Base-by-base conservation (phyloP, 1,284 basidiomycete genomes). In the Bondarzewia mesenterica region DNA sequence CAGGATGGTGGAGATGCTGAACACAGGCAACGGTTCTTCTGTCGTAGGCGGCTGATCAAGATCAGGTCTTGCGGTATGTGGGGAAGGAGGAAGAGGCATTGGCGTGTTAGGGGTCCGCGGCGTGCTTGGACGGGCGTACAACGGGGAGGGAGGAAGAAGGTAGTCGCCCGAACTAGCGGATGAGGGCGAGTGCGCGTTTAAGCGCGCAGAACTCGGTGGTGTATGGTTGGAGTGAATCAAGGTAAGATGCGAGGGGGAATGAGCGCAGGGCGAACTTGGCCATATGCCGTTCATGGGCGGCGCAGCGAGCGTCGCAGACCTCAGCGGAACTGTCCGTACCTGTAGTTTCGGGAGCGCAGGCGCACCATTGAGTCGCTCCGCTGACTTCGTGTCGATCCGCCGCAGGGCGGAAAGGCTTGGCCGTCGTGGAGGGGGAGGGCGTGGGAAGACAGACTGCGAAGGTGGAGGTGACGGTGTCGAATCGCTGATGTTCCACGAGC, bases 1-100 rank as follows among this genome's bases (percentile, higher is more conserved):
- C 1, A 98, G 72, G 53, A 98, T 96, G 10, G 84, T 89, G 12
- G 90, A 93, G 20, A 94, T 78, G 18, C 75, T 70, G 60, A 95
- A 94, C 2, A 69, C 64, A 5, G 80, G 78, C 53, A 78, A 71
- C 20, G 77, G 14, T 2, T 22, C 21, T 53, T 77, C 78, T 0
- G 75, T 75, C 14, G 75, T 74, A 8, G 73, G 74, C 7, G 80
- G 75, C 48, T 70, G 41, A 7, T 73, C 70, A 23, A 65, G 60
- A n/a, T 80, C 70, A 15, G 69, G 74, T 2, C 81, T 76, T 2
- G 82, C 81, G 0, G 83, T 85, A 29, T 67, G 63, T 0, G 80
- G 82, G 20, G 80, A 79, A 8, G 60, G 62, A 16, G 71, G 68
- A 41, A 66, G 52, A 2, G 67, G 12, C 18, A 21, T 37, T 2